Conservation (phyloP, 2,329 filamentous ascomycete species). For the Ciborinia camelliae region DNA sequence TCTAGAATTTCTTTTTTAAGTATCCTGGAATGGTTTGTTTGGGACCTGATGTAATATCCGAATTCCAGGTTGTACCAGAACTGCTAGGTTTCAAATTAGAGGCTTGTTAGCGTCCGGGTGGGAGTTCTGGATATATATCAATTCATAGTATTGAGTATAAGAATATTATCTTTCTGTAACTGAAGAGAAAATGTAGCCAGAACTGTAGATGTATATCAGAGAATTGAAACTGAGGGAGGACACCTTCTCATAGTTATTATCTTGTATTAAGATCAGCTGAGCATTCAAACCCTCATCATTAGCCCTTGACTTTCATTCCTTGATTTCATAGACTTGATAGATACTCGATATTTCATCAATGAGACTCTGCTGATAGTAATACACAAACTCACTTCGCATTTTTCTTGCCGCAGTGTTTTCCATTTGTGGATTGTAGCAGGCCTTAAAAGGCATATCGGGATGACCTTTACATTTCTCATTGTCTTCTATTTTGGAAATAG, state of each 20-base stretch:
- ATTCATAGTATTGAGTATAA: background rate
- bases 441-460: background rate
- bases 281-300: background rate
- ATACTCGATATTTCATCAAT: background rate
- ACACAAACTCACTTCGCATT: background rate
- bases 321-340: background rate
- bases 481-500: background rate
- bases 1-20: too few species aligned
- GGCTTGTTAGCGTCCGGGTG: background rate
- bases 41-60: background rate
- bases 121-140: background rate
- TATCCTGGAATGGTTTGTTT: too few species aligned
- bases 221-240: background rate
- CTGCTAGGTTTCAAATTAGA: background rate
- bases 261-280: too few species aligned
- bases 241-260: background rate
- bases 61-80: background rate
- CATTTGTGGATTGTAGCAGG: background rate
- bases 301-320: background rate
- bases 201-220: background rate
- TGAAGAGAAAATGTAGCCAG: background rate
- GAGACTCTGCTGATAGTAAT: background rate
- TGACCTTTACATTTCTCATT: background rate
- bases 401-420: background rate
- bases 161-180: background rate